A percentile compares a stretch with the other conserved stretches of the same genome.
Evolutionary conservation across 148 eudicot genomes (phyloP).

Genomic region (Cornus controversa): DNA sequence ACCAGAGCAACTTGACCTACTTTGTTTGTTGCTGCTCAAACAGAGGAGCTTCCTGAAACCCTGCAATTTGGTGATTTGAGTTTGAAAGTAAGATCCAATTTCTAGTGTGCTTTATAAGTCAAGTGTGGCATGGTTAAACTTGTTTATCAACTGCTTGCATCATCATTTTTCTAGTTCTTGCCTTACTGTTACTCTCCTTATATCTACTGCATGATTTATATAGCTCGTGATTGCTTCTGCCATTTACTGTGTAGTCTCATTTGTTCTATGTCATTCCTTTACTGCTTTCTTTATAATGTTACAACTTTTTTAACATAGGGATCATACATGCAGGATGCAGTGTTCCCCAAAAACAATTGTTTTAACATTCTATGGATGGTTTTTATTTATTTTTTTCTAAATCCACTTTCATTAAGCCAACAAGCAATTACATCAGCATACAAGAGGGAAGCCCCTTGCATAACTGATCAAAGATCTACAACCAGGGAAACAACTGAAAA

Average conservation of each 20-base stretch:
- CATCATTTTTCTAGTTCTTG: not conserved
- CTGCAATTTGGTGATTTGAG: not conserved
- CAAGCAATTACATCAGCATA: too few species aligned
- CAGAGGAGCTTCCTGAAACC: constrained; percentile 7
- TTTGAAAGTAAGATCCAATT: too few species aligned
- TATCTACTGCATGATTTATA: not conserved
- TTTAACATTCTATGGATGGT: not conserved
- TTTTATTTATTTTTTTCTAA: too few species aligned
- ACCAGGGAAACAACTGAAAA: too few species aligned
- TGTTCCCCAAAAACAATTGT: not conserved
- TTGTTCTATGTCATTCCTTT: not conserved
- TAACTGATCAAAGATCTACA: too few species aligned
- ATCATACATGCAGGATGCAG: not conserved
- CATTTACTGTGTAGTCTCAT: not conserved
- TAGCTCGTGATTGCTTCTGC: too few species aligned
- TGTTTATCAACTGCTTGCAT: not conserved
- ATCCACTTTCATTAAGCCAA: too few species aligned
- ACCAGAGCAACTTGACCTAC: constrained; percentile 4
- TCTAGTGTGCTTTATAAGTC: not conserved
- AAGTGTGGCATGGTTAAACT: not conserved
- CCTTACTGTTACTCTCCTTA: not conserved
- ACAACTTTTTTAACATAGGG: not conserved
- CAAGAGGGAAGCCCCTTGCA: too few species aligned
- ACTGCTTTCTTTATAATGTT: not conserved
- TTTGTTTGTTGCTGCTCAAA: not conserved